Conservation (phyloP, 2,329 filamentous ascomycete species). For the Trichophyton benhamiae region DNA sequence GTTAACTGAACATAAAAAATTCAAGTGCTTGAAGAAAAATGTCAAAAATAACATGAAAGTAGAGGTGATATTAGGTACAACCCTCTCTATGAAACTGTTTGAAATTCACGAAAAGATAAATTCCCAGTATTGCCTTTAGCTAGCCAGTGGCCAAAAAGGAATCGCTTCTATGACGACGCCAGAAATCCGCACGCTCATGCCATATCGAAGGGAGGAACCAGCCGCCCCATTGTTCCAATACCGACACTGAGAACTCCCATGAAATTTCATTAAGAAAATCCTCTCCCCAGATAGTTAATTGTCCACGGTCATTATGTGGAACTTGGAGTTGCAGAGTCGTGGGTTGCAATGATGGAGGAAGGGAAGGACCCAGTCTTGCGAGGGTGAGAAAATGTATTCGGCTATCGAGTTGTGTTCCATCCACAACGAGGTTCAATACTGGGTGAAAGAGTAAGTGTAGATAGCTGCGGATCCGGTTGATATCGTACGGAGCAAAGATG, state of each 20-base stretch:
- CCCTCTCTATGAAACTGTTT: background rate
- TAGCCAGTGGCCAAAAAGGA: background rate
- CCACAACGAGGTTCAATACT: constrained; percentile 20
- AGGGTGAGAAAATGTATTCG: constrained; percentile 25
- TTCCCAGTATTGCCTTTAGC: no score
- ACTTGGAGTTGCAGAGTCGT: constrained; percentile 30
- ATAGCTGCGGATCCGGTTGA: constrained; percentile 24
- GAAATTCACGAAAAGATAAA: background rate
- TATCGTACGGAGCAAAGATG: constrained; percentile 26
- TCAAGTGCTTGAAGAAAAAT: no score
- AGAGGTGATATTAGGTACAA: no score
- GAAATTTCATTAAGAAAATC: constrained; percentile 32
- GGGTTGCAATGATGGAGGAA: constrained; percentile 27
- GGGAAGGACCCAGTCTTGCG: constrained; percentile 19
- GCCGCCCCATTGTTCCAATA: constrained; percentile 29
- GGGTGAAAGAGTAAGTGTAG: constrained; percentile 27
- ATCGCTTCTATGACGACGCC: constrained; percentile 25
- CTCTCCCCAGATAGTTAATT: constrained; percentile 35
- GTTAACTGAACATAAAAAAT: no score
- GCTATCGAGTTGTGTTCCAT: constrained; percentile 18
- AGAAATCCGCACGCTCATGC: constrained; percentile 32
- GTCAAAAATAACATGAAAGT: no score
- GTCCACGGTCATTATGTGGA: constrained; percentile 30
- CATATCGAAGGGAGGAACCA: constrained; percentile 30
- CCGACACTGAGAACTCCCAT: constrained; percentile 32